These are phyloP conservation scores for Fraxinus velutina DNA, from an alignment of 305 asterid species.

Conservation along the genomic window DNA sequence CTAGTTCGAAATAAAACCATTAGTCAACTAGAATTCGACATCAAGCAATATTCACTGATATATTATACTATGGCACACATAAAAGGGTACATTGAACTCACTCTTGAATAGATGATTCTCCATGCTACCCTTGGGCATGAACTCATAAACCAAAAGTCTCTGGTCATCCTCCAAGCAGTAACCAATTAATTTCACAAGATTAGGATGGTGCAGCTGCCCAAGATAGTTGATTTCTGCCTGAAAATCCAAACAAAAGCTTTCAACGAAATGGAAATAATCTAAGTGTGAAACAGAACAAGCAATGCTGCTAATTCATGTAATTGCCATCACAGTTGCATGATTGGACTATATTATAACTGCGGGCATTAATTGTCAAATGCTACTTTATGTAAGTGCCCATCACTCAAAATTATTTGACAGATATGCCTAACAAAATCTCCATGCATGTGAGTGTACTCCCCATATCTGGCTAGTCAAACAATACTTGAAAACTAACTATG, in stretches of 20 bases:
- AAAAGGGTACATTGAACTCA: constrained; percentile 35
- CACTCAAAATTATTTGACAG: background rate
- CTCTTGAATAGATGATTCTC: constrained; percentile 92
- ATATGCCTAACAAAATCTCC: background rate
- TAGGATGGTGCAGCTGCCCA: constrained; percentile 77
- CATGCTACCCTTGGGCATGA: constrained; percentile 96
- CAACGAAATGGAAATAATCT: background rate
- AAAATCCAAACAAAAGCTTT: constrained; percentile 10
- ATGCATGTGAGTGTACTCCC: background rate
- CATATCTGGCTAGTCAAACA: background rate
- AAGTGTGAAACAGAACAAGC: constrained; percentile 6
- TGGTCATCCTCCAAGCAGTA: constrained; percentile 92
- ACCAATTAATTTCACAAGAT: constrained; percentile 80
- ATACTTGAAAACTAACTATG: background rate
- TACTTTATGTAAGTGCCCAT: background rate
- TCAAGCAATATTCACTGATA: background rate
- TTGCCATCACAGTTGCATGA: background rate
- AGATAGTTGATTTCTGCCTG: constrained; percentile 93
- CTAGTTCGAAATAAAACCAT: constrained; percentile 31
- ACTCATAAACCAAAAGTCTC: constrained; percentile 80
- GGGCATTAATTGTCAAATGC: background rate
- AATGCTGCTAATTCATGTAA: background rate
- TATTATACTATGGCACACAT: background rate
- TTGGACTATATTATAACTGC: background rate
- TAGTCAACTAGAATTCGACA: constrained; percentile 12